Percentiles rank a stretch among this genome's conserved stretches.
These are phyloP conservation scores for Dillenia turbinata DNA, from an alignment of 164 flowering plant genomes.

Conservation along the genomic window DNA sequence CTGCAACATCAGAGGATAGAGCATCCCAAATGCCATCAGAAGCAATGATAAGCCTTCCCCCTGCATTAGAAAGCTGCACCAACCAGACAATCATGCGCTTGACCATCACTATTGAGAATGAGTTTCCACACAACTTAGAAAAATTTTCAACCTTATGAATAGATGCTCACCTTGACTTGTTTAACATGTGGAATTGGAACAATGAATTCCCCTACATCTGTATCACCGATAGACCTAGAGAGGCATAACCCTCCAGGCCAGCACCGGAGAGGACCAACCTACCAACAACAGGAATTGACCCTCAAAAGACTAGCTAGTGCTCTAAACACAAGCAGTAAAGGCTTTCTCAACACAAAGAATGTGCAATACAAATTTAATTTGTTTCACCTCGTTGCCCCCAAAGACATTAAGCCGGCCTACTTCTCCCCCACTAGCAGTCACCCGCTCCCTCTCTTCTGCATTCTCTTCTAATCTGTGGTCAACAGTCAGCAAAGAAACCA, in stretches of 20 bases:
- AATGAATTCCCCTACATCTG: constrained; percentile 86
- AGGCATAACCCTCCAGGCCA: constrained; percentile 98
- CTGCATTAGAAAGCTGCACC: constrained; percentile 67
- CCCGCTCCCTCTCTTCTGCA: constrained; percentile 86
- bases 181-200: constrained; percentile 93
- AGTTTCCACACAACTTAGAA: neutral
- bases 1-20: constrained; percentile 73
- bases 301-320: no score
- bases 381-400: constrained; percentile 68
- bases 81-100: constrained; percentile 4
- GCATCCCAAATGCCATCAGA: constrained; percentile 96
- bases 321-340: no score
- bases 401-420: constrained; percentile 82
- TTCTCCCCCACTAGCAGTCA: constrained; percentile 93
- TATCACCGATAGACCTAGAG: constrained; percentile 89
- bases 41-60: constrained; percentile 84
- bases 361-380: neutral
- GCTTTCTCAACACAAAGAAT: no score
- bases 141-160: constrained; percentile 4
- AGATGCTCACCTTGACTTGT: constrained; percentile 75
- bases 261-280: constrained; percentile 93
- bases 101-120: neutral
- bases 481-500: constrained; percentile 75
- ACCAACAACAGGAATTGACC: constrained; percentile 5
- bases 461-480: constrained; percentile 91